Conservation (phyloP, 2,329 filamentous ascomycete species). For the Venturiaceae sp. region DNA sequence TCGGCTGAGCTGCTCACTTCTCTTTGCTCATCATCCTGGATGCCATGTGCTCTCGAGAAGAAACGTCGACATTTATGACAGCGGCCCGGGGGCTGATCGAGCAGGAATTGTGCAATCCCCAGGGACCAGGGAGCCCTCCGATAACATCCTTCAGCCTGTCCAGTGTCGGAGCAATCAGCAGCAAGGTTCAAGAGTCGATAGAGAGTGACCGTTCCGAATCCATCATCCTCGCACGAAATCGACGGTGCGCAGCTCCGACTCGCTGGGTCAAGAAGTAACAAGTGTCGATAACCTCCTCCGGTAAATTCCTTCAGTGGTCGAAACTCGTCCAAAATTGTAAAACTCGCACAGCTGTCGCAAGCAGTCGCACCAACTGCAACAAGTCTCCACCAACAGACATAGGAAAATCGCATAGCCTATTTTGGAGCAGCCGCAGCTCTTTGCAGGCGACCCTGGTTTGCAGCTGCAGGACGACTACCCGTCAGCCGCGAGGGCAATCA, state of each 20-base stretch:
- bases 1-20: background rate
- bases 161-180: background rate
- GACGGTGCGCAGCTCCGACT: background rate
- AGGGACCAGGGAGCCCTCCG: background rate
- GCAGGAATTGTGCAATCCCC: background rate
- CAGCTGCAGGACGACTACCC: background rate
- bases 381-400: background rate
- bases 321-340: background rate
- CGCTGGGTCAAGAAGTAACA: background rate
- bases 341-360: background rate
- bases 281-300: background rate
- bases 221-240: background rate
- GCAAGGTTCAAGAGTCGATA: background rate
- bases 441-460: background rate
- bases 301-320: background rate
- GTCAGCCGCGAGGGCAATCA: background rate
- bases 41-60: background rate
- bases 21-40: background rate
- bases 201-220: background rate
- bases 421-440: background rate
- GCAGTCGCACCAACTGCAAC: background rate
- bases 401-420: background rate
- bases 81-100: background rate
- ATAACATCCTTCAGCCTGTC: background rate
- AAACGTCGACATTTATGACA: background rate